Evolutionary conservation across 1,139 yeast genomes (phyloP), one percentile per base, ranked within the genome.

Genomic region (Debaryomyces coudertii): DNA sequence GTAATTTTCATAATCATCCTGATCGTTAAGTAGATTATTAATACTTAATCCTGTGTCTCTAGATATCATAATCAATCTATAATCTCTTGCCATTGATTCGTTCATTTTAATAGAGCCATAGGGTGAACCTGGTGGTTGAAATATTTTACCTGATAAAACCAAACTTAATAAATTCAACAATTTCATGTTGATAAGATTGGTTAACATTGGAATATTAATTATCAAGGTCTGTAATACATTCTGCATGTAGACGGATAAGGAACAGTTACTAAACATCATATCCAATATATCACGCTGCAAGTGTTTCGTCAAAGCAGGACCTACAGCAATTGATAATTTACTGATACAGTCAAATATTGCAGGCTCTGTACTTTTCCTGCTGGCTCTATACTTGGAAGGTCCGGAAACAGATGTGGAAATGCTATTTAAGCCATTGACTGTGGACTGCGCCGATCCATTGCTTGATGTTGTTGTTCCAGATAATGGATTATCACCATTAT

Each of bases 291-390:
- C 96, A 52, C 86, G 77, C 53, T 90, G 93, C 50, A 93, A 71
- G 60, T 90, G 93, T 60, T 92, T 92, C 0, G 97, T 87, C 45
- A 93, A 73, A 1, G 97, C 96, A n/a, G 97, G 96, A 0, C 97
- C 98, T 9, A 92, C 90, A 0, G 98, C 95, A 20, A 80, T 78
- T 0, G 97, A 92, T 41, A 93, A 71, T 67, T 89, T 87, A 0
- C 95, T 90, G 42, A 93, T 79, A 62, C 98, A 93, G 55, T 87
- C 90, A 57, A 92, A 93, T 18, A 93, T 83, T 0, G 97, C 92
- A 0, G 90, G 87, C 54, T 90, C 96, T 36, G 88, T 85, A 43
- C 87, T 93, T 57, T 82, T 85, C 52, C 87, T 76, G 29, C 74
- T 71, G 43, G 83, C 83, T 36, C 74, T 58, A 44, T 81, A 82